A percentile compares a stretch with the other conserved stretches of the same genome.
Conservation (phyloP, 1,284 basidiomycete species). For the Thecaphora frezii region DNA sequence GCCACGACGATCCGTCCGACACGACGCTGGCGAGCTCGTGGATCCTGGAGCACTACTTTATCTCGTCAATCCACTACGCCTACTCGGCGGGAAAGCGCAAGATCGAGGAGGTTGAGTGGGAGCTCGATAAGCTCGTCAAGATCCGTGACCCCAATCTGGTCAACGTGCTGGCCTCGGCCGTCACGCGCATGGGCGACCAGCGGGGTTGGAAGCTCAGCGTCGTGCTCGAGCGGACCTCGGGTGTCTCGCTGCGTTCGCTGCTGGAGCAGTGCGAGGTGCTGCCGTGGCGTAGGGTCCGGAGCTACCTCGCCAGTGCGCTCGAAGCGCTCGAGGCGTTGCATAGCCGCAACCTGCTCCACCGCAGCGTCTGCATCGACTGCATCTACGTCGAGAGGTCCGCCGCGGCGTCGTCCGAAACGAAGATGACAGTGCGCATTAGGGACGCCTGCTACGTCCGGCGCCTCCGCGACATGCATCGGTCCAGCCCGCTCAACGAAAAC, state of each 20-base stretch:
- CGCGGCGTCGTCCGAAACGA: neutral
- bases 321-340: slow-evolving; percentile 49
- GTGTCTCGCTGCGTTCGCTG: slow-evolving; percentile 27
- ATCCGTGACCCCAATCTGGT: slow-evolving; percentile 37
- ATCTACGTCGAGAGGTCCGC: slow-evolving; percentile 27
- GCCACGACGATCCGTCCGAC: slow-evolving; percentile 29
- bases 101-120: slow-evolving; percentile 52
- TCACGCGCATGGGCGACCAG: slow-evolving; percentile 26
- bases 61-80: slow-evolving; percentile 45
- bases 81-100: slow-evolving; percentile 44
- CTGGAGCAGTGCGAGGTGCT: slow-evolving; percentile 42
- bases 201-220: slow-evolving; percentile 44
- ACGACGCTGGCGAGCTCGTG: slow-evolving; percentile 25
- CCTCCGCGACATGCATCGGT: slow-evolving; percentile 48
- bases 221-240: slow-evolving; percentile 26
- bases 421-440: slow-evolving; percentile 4
- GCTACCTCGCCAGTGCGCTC: slow-evolving; percentile 37
- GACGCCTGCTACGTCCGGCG: slow-evolving; percentile 40
- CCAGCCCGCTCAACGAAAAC: slow-evolving; percentile 43
- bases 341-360: slow-evolving; percentile 45
- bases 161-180: slow-evolving; percentile 42
- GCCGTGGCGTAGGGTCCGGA: slow-evolving; percentile 43
- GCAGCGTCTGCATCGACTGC: slow-evolving; percentile 29
- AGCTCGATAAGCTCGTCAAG: slow-evolving; percentile 41
- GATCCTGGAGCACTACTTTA: slow-evolving; percentile 45